A percentile compares a stretch with the other conserved stretches of the same genome.
These are phyloP conservation scores for Aeschynomene evenia DNA, from an alignment of 306 rosid species.

Conservation along the genomic window DNA sequence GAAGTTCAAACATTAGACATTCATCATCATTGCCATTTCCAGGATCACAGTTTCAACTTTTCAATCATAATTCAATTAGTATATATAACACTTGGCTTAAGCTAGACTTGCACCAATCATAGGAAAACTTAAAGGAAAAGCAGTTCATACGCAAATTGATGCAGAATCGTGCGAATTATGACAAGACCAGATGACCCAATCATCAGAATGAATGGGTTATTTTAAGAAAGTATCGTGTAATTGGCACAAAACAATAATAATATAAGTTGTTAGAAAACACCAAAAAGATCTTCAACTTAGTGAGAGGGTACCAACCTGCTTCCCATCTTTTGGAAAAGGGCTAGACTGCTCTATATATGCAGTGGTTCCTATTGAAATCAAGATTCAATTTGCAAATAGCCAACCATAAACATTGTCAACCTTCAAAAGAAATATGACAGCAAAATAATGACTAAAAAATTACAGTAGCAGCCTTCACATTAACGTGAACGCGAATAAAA, in stretches of 20 bases:
- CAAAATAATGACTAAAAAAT: conserved; percentile 15
- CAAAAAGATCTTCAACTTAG: neutral
- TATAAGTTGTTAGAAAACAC: neutral
- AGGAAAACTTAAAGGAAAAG: neutral
- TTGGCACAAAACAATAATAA: neutral
- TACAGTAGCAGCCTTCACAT: conserved; percentile 19
- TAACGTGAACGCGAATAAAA: neutral
- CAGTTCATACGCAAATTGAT: conserved; percentile 8
- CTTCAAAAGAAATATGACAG: conserved; percentile 27
- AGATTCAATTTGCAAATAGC: conserved; percentile 37
- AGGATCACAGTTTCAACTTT: neutral
- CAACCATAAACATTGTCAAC: conserved; percentile 38
- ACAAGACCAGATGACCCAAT: neutral
- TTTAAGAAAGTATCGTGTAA: neutral
- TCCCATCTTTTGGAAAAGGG: conserved; percentile 87
- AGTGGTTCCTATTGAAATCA: conserved; percentile 61
- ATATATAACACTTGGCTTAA: neutral
- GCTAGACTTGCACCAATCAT: conserved; percentile 4
- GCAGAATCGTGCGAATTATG: conserved; percentile 11
- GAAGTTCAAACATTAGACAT: conserved; percentile 7
- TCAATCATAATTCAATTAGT: neutral
- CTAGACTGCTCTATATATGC: conserved; percentile 82
- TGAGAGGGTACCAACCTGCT: conserved; percentile 59
- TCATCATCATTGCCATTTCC: conserved; percentile 10
- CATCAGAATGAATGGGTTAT: conserved; percentile 10